Percentiles rank a stretch among this genome's conserved stretches.
These are phyloP conservation scores for Uncinocarpus reesii DNA, from an alignment of 2,329 filamentous ascomycete species.

Conservation along the genomic window DNA sequence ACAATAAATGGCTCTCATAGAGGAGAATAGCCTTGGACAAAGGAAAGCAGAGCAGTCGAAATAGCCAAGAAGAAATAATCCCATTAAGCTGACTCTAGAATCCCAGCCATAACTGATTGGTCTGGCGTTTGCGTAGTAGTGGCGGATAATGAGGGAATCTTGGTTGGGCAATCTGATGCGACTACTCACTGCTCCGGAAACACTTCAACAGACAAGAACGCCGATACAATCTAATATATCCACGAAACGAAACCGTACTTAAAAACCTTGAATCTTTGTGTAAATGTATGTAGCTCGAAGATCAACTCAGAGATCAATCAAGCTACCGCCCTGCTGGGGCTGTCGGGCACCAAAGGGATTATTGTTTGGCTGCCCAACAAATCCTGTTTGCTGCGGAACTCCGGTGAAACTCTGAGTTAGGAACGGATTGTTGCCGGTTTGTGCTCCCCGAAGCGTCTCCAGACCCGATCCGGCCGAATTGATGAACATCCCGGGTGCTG, in stretches of 20 bases:
- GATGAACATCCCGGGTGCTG: conserved; percentile 88
- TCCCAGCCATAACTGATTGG: not conserved
- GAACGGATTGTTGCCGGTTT: conserved; percentile 82
- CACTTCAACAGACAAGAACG: not conserved
- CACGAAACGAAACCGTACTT: not conserved
- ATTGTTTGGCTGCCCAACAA: conserved; percentile 34
- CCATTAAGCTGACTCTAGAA: not conserved
- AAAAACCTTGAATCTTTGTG: not conserved
- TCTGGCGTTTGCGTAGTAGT: not conserved
- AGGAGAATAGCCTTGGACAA: not conserved
- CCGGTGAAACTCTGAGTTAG: conserved; percentile 74
- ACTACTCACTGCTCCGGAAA: not conserved
- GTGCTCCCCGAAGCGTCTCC: conserved; percentile 55
- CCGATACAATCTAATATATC: not conserved
- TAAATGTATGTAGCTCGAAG: not conserved
- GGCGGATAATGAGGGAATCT: not conserved
- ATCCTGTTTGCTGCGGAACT: conserved; percentile 36
- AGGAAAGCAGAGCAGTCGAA: not conserved
- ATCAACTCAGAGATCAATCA: conserved; percentile 48
- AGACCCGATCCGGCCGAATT: conserved; percentile 85
- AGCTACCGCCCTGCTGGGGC: conserved; percentile 42
- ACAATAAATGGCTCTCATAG: not conserved
- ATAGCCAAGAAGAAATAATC: not conserved
- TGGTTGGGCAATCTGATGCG: no score
- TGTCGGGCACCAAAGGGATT: conserved; percentile 47